Evolutionary conservation across 2,329 filamentous ascomycete species (phyloP).

Genomic region (Nigrospora osmanthi): DNA sequence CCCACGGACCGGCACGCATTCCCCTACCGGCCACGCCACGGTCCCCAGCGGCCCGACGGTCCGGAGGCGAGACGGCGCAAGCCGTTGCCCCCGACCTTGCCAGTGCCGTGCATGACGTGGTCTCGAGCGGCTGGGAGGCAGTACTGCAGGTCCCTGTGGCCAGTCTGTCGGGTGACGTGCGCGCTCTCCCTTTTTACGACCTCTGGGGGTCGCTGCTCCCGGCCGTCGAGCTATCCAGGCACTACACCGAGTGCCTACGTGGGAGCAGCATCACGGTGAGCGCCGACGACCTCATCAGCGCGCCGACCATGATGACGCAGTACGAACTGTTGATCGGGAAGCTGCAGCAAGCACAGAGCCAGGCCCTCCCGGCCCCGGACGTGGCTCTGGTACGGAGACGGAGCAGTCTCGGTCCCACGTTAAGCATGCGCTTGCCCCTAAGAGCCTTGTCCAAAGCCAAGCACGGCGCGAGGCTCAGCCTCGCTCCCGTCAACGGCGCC

Average conservation of each 20-base stretch:
- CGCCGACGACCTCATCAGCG: constrained; percentile 39
- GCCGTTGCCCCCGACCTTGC: constrained; percentile 31
- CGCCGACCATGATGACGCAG: constrained; percentile 41
- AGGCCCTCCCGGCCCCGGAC: too few relatives aligned
- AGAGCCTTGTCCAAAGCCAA: too few relatives aligned
- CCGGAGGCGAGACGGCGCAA: constrained; percentile 6
- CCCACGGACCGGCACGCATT: constrained; percentile 24
- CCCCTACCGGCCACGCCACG: constrained; percentile 25
- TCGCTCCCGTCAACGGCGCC: too few relatives aligned
- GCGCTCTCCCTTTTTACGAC: constrained; percentile 41
- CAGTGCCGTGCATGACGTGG: constrained; percentile 29
- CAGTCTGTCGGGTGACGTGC: constrained; percentile 32
- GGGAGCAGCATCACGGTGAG: constrained; percentile 17
- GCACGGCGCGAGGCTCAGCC: too few relatives aligned
- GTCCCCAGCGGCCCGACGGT: constrained; percentile 7
- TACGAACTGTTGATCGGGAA: constrained; percentile 30
- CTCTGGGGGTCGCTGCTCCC: constrained; percentile 42
- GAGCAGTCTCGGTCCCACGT: too few relatives aligned
- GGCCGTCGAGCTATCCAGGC: constrained; percentile 35
- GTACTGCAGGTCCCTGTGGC: constrained; percentile 31
- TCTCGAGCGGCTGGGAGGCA: constrained; percentile 35
- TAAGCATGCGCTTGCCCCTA: too few relatives aligned
- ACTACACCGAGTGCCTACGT: constrained; percentile 34
- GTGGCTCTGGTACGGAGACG: too few relatives aligned
- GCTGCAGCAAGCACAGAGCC: constrained; percentile 6